These are phyloP conservation scores for Podila verticillata DNA, from an alignment of 192 early-diverging fungal genomes.

Conservation along the genomic window DNA sequence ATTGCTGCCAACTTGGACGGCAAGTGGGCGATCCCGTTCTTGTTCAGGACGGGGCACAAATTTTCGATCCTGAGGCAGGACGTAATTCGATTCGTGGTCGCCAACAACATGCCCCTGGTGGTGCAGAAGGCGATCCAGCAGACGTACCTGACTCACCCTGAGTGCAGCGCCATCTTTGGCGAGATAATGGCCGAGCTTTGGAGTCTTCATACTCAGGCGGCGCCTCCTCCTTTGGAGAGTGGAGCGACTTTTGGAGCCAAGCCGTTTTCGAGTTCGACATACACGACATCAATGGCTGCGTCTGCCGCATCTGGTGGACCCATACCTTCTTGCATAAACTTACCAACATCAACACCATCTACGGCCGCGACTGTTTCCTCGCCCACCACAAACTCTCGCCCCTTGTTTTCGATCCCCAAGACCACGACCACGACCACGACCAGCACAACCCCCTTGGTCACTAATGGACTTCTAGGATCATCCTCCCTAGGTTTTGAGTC, in stretches of 20 bases:
- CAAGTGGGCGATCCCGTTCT: slow-evolving; percentile 24
- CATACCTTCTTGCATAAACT: no score
- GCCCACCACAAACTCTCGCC: no score
- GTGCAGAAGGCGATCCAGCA: neutral
- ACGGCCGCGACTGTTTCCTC: no score
- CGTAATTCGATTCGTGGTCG: slow-evolving; percentile 22
- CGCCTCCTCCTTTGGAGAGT: neutral
- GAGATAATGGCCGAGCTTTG: slow-evolving; percentile 32
- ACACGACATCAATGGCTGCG: no score
- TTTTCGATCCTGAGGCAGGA: slow-evolving; percentile 18
- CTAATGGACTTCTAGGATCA: no score
- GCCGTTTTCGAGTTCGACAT: neutral
- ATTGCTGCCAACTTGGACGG: slow-evolving; percentile 4
- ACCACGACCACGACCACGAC: no score
- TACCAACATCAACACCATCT: no score
- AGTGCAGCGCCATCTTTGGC: slow-evolving; percentile 28
- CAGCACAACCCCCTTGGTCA: no score
- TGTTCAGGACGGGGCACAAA: slow-evolving; percentile 29
- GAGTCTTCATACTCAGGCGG: neutral
- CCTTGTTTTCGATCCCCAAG: no score
- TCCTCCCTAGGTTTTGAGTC: no score
- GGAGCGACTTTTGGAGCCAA: neutral
- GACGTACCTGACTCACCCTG: slow-evolving; percentile 16
- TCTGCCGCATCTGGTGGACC: no score
- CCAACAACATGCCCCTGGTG: slow-evolving; percentile 14